Percentiles rank a stretch among this genome's conserved stretches.
These are phyloP conservation scores for Gastrodia elata DNA, from an alignment of 106 monocot species.

Conservation along the genomic window DNA sequence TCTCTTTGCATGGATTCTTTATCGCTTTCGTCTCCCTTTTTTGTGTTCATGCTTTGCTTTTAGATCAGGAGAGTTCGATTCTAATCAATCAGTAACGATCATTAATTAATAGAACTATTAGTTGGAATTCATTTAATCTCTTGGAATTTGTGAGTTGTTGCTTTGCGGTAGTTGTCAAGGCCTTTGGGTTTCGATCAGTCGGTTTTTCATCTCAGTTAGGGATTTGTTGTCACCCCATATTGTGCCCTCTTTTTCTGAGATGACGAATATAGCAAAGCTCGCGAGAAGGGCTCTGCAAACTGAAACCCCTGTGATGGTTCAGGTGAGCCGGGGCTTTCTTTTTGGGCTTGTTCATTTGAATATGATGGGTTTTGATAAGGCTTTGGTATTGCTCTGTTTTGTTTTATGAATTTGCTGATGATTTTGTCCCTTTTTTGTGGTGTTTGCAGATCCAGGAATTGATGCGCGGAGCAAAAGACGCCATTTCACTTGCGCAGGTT, in stretches of 20 bases:
- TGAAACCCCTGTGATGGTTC: slow-evolving; percentile 81
- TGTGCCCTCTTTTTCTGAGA: slow-evolving; percentile 7
- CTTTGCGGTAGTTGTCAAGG: background rate
- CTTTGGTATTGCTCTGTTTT: background rate
- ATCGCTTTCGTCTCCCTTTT: background rate
- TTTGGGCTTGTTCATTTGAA: slow-evolving; percentile 5
- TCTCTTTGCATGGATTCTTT: background rate
- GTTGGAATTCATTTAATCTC: background rate
- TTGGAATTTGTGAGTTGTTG: background rate
- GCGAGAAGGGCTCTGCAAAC: slow-evolving; percentile 50
- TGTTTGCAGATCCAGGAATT: slow-evolving; percentile 69
- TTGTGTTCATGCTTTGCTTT: background rate
- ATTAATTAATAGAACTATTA: background rate
- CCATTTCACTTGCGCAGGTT: slow-evolving; percentile 90
- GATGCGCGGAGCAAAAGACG: slow-evolving; percentile 51
- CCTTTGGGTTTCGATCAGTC: background rate
- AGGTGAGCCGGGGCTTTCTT: slow-evolving; percentile 31
- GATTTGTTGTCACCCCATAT: background rate
- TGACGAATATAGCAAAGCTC: slow-evolving; percentile 39
- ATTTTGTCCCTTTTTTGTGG: background rate
- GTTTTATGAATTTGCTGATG: background rate
- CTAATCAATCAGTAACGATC: background rate
- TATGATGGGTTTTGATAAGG: slow-evolving; percentile 1
- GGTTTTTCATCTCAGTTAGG: background rate
- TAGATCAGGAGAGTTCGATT: background rate